Percentiles rank a stretch among this genome's conserved stretches.
These are phyloP conservation scores for Physaria fendleri DNA, from an alignment of 345 rosid genomes.

Conservation along the genomic window DNA sequence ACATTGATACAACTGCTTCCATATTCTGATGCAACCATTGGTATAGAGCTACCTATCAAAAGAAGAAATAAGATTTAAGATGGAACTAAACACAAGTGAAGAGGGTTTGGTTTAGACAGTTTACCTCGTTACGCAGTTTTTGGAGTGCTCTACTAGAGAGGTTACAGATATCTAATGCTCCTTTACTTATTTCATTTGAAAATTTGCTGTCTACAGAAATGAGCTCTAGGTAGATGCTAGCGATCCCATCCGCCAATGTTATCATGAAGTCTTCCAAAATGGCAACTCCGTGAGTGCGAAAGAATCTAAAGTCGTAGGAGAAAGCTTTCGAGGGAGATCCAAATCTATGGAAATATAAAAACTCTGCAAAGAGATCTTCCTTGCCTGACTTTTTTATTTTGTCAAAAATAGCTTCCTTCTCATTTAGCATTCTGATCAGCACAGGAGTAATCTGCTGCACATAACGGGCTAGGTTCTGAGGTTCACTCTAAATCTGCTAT, in stretches of 20 bases:
- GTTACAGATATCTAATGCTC: conserved; percentile 52
- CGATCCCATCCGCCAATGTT: conserved; percentile 77
- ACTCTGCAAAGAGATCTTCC: conserved; percentile 74
- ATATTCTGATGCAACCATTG: conserved; percentile 86
- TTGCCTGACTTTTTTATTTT: conserved; percentile 73
- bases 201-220: conserved; percentile 80
- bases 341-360: conserved; percentile 53
- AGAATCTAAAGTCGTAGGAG: conserved; percentile 49
- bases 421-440: conserved; percentile 57
- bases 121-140: conserved; percentile 81
- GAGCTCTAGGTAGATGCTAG: conserved; percentile 78
- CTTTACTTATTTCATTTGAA: conserved; percentile 51
- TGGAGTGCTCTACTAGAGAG: conserved; percentile 86
- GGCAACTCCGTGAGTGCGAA: conserved; percentile 51
- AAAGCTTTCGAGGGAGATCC: conserved; percentile 50
- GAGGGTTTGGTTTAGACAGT: not conserved
- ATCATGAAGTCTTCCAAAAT: conserved; percentile 85
- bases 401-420: conserved; percentile 46
- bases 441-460: conserved; percentile 50
- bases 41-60: conserved; percentile 66
- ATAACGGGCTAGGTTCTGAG: not conserved
- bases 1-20: conserved; percentile 85
- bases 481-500: conserved; percentile 8
- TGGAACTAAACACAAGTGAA: not conserved
- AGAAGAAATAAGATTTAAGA: not conserved